A percentile compares a stretch with the other conserved stretches of the same genome.
These are phyloP conservation scores for Pythium brassicae DNA, from an alignment of 352 stramenopile species.

Conservation along the genomic window DNA sequence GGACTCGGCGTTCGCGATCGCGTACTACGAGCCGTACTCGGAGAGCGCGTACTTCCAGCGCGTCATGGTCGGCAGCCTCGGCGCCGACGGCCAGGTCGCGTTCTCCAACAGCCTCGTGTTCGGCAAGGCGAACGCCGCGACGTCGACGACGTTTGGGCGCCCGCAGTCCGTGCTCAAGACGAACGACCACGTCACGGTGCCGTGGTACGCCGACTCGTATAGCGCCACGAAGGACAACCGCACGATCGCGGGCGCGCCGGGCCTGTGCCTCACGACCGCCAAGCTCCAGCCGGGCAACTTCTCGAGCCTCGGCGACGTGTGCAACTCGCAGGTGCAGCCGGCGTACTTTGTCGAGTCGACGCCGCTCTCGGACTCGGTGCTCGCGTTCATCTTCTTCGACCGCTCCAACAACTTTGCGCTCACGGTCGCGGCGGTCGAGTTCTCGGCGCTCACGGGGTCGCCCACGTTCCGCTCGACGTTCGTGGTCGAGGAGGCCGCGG, in stretches of 20 bases:
- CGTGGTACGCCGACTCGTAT: conserved; percentile 56
- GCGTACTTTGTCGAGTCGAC: conserved; percentile 71
- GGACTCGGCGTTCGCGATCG: conserved; percentile 53
- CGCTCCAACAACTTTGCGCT: conserved; percentile 70
- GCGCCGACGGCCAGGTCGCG: conserved; percentile 42
- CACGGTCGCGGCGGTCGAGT: conserved; percentile 63
- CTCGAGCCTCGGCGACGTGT: conserved; percentile 28
- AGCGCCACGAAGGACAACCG: conserved; percentile 44
- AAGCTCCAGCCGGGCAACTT: conserved; percentile 23
- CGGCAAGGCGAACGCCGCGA: conserved; percentile 37
- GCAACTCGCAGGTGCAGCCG: conserved; percentile 51
- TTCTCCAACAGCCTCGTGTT: conserved; percentile 56
- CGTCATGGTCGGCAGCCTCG: conserved; percentile 44
- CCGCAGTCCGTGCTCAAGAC: conserved; percentile 61
- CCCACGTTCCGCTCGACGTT: conserved; percentile 70
- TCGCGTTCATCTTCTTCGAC: conserved; percentile 71
- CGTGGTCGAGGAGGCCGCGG: conserved; percentile 54
- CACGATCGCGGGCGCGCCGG: conserved; percentile 32
- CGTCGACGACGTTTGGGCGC: conserved; percentile 47
- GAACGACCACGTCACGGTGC: conserved; percentile 54
- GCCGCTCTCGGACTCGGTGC: conserved; percentile 50
- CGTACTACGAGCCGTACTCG: conserved; percentile 69
- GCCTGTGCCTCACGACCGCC: conserved; percentile 56
- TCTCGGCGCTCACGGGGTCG: conserved; percentile 42
- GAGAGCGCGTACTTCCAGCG: conserved; percentile 48